Evolutionary conservation across 1,284 basidiomycete species (phyloP).

Genomic region (Ceratobasidium sp.): DNA sequence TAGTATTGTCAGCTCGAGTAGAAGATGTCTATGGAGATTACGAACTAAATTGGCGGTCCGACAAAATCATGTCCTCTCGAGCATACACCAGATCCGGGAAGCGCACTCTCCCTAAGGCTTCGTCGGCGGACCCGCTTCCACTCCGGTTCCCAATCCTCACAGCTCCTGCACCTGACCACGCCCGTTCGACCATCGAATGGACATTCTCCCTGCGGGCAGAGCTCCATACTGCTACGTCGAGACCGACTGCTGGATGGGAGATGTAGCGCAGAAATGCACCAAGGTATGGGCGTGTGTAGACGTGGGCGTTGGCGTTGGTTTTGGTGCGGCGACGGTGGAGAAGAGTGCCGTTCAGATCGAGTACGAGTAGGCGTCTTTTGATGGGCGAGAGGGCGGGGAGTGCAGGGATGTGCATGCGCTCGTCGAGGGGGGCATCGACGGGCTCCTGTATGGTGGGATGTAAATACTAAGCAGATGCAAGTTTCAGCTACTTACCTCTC

Average conservation of each 20-base stretch:
- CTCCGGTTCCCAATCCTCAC: not conserved
- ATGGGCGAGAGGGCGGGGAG: not conserved
- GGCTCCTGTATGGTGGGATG: constrained; percentile 2
- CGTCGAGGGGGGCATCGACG: constrained; percentile 36
- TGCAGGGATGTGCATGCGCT: constrained; percentile 33
- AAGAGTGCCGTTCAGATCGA: constrained; percentile 35
- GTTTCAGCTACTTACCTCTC: constrained; percentile 22
- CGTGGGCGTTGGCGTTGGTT: not conserved
- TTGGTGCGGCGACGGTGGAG: constrained; percentile 27
- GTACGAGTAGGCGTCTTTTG: constrained; percentile 39
- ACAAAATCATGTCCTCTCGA: constrained; percentile 24
- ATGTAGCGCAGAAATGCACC: constrained; percentile 34
- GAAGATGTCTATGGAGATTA: not conserved
- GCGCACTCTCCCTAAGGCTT: not conserved
- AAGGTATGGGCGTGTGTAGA: constrained; percentile 30
- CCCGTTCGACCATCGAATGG: constrained; percentile 16
- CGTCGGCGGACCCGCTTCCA: no score
- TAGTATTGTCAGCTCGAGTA: constrained; percentile 8
- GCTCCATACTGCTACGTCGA: constrained; percentile 35
- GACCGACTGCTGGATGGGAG: constrained; percentile 15
- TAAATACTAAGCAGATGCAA: not conserved
- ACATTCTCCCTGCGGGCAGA: constrained; percentile 22
- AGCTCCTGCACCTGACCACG: constrained; percentile 16
- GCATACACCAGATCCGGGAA: constrained; percentile 25
- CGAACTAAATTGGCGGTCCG: constrained; percentile 34